phyloP scores from a whole-genome alignment of 495 filamentous ascomycete species.

The Hyaloscypha finlandica region DNA sequence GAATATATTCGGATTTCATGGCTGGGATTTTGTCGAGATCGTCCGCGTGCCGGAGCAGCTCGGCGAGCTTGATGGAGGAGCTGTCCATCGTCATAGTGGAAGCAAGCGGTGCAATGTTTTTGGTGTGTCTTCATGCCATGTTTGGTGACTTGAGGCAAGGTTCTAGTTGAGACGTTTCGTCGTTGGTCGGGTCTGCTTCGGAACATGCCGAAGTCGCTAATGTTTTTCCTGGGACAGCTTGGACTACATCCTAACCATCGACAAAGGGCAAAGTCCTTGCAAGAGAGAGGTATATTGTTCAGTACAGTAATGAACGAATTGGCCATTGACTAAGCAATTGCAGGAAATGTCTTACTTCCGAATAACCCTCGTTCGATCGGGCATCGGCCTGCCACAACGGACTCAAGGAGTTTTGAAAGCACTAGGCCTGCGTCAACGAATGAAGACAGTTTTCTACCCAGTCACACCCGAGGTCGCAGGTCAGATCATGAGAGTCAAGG shows the following conservation, averaged over 20 bases:
- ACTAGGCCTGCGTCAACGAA: conserved; percentile 85
- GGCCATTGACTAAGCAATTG: conserved; percentile 4
- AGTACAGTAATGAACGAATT: not conserved
- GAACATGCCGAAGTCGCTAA: not conserved
- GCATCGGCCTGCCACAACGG: conserved; percentile 86
- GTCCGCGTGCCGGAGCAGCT: conserved; percentile 70
- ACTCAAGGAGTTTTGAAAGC: conserved; percentile 83
- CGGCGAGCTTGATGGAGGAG: conserved; percentile 67
- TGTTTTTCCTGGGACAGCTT: not conserved
- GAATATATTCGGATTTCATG: conserved; percentile 88
- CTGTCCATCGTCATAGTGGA: conserved; percentile 47
- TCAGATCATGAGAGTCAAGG: conserved; percentile 97
- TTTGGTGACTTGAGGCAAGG: conserved; percentile 2
- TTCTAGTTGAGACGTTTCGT: conserved; percentile 13
- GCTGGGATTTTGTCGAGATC: conserved; percentile 94
- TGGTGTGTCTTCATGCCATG: conserved; percentile 23
- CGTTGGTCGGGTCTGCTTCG: not conserved
- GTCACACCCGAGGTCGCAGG: conserved; percentile 83
- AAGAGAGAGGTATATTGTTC: conserved; percentile 18
- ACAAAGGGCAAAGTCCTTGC: conserved; percentile 3
- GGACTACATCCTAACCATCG: not conserved
- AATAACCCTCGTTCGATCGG: conserved; percentile 89
- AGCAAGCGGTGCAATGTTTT: conserved; percentile 1
- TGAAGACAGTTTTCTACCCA: conserved; percentile 88
- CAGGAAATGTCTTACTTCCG: conserved; percentile 85